A percentile compares a stretch with the other conserved stretches of the same genome.
Conservation (phyloP, 2,329 filamentous ascomycete species). For the Aphanocladium album region DNA sequence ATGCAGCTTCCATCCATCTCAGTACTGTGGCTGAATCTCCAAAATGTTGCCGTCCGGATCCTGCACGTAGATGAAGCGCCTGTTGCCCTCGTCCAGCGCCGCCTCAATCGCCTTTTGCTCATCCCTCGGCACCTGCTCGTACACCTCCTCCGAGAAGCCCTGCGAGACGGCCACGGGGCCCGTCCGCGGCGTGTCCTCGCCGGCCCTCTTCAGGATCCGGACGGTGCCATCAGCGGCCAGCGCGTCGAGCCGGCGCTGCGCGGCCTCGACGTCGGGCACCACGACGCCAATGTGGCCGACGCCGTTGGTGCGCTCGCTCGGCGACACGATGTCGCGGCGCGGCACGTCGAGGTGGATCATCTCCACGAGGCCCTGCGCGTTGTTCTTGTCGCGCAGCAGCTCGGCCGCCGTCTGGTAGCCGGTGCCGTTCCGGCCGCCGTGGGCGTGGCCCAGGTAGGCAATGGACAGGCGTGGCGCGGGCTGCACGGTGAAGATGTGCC, state of each 20-base stretch:
- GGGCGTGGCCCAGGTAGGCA: conserved; percentile 31
- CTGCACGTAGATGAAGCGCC: conserved; percentile 18
- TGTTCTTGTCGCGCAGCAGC: conserved; percentile 30
- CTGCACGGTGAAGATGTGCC: conserved; percentile 24
- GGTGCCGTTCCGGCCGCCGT: conserved; percentile 33
- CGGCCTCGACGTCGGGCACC: conserved; percentile 27
- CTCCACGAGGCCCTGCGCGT: conserved; percentile 28
- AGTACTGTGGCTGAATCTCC: conserved; percentile 20
- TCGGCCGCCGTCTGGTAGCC: conserved; percentile 31
- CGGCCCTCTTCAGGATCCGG: conserved; percentile 24
- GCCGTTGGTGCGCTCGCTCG: conserved; percentile 23
- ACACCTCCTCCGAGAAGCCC: conserved; percentile 12
- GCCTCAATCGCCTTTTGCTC: conserved; percentile 11
- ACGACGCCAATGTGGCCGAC: conserved; percentile 32
- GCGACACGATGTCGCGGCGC: conserved; percentile 17
- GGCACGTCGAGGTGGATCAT: conserved; percentile 23
- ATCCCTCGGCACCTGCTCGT: conserved; percentile 13
- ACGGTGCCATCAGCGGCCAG: conserved; percentile 16
- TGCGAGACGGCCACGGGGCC: conserved; percentile 16
- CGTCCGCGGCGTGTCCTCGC: conserved; percentile 14
- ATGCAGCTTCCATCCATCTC: no score
- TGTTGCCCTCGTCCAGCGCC: conserved; percentile 13
- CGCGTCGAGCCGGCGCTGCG: conserved; percentile 23
- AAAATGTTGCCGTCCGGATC: conserved; percentile 24
- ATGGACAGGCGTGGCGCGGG: conserved; percentile 25